These are phyloP conservation scores for Pistacia atlantica DNA, from an alignment of 345 rosid species.

Conservation along the genomic window DNA sequence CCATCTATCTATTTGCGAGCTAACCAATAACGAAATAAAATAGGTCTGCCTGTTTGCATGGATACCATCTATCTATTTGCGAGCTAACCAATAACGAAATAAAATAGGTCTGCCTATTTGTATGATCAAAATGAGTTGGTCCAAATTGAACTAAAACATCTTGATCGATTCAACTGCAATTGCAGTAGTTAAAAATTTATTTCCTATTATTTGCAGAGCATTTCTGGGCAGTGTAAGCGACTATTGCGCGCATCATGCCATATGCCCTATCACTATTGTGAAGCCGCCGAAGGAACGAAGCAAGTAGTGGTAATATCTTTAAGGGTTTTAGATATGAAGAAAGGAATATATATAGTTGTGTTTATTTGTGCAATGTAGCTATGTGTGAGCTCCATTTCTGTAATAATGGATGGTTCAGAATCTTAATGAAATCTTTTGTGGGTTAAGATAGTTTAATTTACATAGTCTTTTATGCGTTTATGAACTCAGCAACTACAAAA, in stretches of 20 bases:
- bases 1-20: too few species aligned
- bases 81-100: too few species aligned
- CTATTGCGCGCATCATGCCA: slow-evolving; percentile 68
- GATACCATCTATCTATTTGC: too few species aligned
- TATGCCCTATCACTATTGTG: slow-evolving; percentile 69
- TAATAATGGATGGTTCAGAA: neutral
- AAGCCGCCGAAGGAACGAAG: slow-evolving; percentile 46
- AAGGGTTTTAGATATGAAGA: neutral
- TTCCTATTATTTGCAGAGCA: slow-evolving; percentile 41
- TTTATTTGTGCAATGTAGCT: neutral
- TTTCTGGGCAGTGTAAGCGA: slow-evolving; percentile 82
- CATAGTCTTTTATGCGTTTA: neutral
- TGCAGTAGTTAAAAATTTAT: too few species aligned
- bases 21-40: too few species aligned
- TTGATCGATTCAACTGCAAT: too few species aligned
- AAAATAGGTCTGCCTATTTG: too few species aligned
- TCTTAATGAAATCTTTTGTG: neutral
- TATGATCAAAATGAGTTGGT: neutral
- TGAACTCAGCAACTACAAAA: neutral
- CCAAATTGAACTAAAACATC: too few species aligned
- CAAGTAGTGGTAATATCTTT: neutral
- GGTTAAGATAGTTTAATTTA: neutral
- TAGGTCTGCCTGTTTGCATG: too few species aligned
- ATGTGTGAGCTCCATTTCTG: neutral
- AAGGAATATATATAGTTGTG: neutral